These are phyloP conservation scores for Chaetothyriales sp. DNA, from an alignment of 2,329 filamentous ascomycete genomes.

Conservation along the genomic window DNA sequence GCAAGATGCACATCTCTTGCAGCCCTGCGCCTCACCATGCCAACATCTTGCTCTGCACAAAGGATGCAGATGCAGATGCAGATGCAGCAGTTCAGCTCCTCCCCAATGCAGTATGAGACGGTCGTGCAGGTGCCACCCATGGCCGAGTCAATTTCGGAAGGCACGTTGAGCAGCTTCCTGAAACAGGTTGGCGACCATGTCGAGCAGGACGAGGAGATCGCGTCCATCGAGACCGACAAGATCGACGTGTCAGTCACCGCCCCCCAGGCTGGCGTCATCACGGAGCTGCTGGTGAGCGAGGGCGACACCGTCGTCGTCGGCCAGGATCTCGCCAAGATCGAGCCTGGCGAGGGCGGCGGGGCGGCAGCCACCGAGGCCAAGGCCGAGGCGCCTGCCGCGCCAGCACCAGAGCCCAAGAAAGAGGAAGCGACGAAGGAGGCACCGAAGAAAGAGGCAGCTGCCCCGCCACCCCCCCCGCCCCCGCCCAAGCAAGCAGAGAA, in stretches of 20 bases:
- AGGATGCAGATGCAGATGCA: conserved; percentile 6
- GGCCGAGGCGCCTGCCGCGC: conserved; percentile 42
- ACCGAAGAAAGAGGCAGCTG: conserved; percentile 13
- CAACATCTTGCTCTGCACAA: conserved; percentile 6
- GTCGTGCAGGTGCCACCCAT: conserved; percentile 91
- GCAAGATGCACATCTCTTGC: not conserved
- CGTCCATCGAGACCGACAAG: conserved; percentile 99
- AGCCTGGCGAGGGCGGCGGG: conserved; percentile 55
- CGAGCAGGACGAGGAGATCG: conserved; percentile 92
- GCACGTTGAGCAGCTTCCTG: conserved; percentile 87
- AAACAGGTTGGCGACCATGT: conserved; percentile 91
- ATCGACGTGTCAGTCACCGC: conserved; percentile 97
- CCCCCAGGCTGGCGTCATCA: conserved; percentile 77
- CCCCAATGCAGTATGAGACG: conserved; percentile 39
- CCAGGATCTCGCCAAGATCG: conserved; percentile 76
- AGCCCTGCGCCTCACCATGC: conserved; percentile 3
- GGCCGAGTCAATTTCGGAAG: conserved; percentile 97
- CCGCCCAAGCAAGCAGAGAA: conserved; percentile 25
- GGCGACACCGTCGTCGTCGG: conserved; percentile 93
- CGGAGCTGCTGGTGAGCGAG: conserved; percentile 79
- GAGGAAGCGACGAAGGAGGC: conserved; percentile 25
- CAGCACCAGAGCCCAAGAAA: conserved; percentile 39
- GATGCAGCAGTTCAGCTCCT: conserved; percentile 16
- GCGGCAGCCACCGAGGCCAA: conserved; percentile 43
- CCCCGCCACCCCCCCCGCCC: conserved; percentile 17